Evolutionary conservation across 2,329 filamentous ascomycete genomes (phyloP).

Genomic region (Pleoardoris graminearum): DNA sequence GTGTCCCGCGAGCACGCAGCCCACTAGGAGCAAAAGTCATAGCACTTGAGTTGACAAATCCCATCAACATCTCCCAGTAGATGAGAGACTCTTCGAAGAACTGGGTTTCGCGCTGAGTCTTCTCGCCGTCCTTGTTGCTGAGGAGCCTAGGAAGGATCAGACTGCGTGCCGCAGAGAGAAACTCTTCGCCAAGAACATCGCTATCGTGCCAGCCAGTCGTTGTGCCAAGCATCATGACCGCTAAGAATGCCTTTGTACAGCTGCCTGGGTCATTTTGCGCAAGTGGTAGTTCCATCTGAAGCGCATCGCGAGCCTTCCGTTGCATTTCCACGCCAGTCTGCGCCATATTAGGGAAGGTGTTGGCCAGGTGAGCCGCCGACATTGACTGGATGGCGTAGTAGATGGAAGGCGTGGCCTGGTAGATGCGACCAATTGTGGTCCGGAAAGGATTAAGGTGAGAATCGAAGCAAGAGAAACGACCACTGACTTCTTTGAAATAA

Average conservation of each 20-base stretch:
- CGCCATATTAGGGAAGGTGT: slow-evolving; percentile 59
- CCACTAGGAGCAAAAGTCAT: slow-evolving; percentile 38
- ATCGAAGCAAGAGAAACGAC: slow-evolving; percentile 67
- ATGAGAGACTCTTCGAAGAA: slow-evolving; percentile 62
- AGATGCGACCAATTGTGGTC: slow-evolving; percentile 60
- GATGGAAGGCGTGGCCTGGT: slow-evolving; percentile 61
- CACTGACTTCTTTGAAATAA: slow-evolving; percentile 66
- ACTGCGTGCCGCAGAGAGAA: slow-evolving; percentile 54
- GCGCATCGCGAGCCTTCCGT: slow-evolving; percentile 56
- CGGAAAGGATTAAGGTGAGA: slow-evolving; percentile 65
- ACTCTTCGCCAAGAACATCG: slow-evolving; percentile 58
- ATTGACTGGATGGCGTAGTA: slow-evolving; percentile 66
- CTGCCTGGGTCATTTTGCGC: slow-evolving; percentile 46
- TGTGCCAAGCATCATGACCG: slow-evolving; percentile 61
- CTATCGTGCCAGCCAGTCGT: slow-evolving; percentile 64
- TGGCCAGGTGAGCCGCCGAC: slow-evolving; percentile 64
- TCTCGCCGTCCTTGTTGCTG: slow-evolving; percentile 34
- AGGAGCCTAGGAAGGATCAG: slow-evolving; percentile 52
- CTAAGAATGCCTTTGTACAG: slow-evolving; percentile 59
- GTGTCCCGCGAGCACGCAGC: slow-evolving; percentile 25
- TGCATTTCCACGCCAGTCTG: slow-evolving; percentile 56
- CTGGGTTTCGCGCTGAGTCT: slow-evolving; percentile 44
- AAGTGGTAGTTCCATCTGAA: slow-evolving; percentile 54
- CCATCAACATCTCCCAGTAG: slow-evolving; percentile 63
- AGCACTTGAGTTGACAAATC: slow-evolving; percentile 55